phyloP scores from a whole-genome alignment of 106 monocot species.

The Acanthochlamys bracteata region DNA sequence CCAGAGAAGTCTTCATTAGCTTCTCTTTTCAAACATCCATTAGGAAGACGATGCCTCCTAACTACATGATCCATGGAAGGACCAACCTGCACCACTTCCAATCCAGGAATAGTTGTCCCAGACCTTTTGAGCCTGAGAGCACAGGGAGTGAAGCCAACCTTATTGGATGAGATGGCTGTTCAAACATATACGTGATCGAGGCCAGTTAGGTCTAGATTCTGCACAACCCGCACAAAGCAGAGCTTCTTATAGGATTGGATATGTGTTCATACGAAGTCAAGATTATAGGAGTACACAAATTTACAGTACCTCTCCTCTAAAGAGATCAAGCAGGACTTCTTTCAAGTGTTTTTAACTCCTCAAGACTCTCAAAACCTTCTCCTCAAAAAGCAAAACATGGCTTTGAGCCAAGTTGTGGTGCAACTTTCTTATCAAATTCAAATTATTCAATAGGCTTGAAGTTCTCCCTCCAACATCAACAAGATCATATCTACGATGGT shows the following conservation, averaged over 20 bases:
- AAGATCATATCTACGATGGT: constrained; percentile 94
- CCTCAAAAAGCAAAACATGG: constrained; percentile 91
- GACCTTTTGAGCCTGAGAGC: constrained; percentile 79
- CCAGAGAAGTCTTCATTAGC: constrained; percentile 63
- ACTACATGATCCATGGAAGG: constrained; percentile 95
- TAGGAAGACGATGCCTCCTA: constrained; percentile 68
- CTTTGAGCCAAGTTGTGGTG: constrained; percentile 68
- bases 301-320: constrained; percentile 73
- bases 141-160: constrained; percentile 66
- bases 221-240: constrained; percentile 55
- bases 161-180: constrained; percentile 62
- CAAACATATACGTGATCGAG: constrained; percentile 75
- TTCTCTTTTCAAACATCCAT: constrained; percentile 66
- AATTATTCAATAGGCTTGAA: constrained; percentile 69
- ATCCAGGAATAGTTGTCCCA: constrained; percentile 67
- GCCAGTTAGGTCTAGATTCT: constrained; percentile 81
- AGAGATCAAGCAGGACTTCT: constrained; percentile 92
- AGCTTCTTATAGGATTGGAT: not conserved
- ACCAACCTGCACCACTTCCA: constrained; percentile 86
- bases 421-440: constrained; percentile 66
- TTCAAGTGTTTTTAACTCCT: constrained; percentile 94
- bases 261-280: no score
- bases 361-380: constrained; percentile 75
- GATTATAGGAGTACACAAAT: not conserved
- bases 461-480: constrained; percentile 90